Base-by-base conservation (phyloP, 2,329 filamentous ascomycete species). In the Penicillium psychrosexuale region DNA sequence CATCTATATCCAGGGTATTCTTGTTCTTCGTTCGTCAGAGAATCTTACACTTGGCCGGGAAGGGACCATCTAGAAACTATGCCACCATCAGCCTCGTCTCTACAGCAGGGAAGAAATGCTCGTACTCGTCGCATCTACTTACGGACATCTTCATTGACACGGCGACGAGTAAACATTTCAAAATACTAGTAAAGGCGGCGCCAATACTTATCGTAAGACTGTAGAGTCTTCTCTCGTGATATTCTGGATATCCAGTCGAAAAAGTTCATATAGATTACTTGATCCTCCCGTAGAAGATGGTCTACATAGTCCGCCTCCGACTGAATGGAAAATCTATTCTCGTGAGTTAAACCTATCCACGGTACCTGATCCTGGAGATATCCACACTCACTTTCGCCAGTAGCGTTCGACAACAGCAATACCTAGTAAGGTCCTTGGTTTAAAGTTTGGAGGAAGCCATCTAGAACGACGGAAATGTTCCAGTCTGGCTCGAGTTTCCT, bases 371-470 rank as follows among this genome's bases (percentile, higher is more conserved):
- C n/a, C n/a, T n/a, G n/a, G n/a, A n/a, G n/a, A n/a, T n/a, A n/a
- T n/a, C n/a, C n/a, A n/a, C n/a, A n/a, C n/a, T n/a, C n/a, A n/a
- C n/a, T n/a, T n/a, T n/a, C 55, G 52, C 60, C 30, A 65, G 27
- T 64, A 63, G 2, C 54, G 53, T 61, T 68, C 47, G 44, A 69
- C 44, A 3, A 62, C 49, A 11, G 62, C 57, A 45, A 67, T 58
- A 17, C 58, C 61, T 65, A 58, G n/a, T 11, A 67, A 44, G 1
- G 57, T 66, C 42, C 56, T 68, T 5, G 55, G 60, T 40, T 66
- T 68, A 27, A 61, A 64, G 47, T 65, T 67, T 53, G 37, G 61
- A 17, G 65, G 61, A 15, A 65, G 65, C 65, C 27, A 68, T 65
- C 61, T 27, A 42, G 60, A 24, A 46, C 57, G 61, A 8, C 39